Percentiles rank a stretch among this genome's conserved stretches.
Conservation (phyloP, 2,329 filamentous ascomycete species). For the Lasiodiplodia hormozganensis region DNA sequence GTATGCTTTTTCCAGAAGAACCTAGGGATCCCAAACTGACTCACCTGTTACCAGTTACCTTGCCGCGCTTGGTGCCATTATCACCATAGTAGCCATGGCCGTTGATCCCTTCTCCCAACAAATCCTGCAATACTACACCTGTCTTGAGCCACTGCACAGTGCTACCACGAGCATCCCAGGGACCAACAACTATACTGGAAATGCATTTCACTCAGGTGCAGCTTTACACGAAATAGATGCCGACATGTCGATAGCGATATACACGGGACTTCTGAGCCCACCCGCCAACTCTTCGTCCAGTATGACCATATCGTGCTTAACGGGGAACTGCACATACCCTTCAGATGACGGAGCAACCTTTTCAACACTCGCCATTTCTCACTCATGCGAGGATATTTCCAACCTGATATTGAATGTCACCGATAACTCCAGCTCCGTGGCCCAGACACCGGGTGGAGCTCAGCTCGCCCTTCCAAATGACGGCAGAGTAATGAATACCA, state of each 20-base stretch:
- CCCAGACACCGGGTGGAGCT: too few relatives aligned
- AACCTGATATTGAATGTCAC: not conserved
- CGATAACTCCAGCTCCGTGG: too few relatives aligned
- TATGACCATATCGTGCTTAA: not conserved
- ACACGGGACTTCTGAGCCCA: constrained; percentile 8
- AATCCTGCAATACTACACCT: constrained; percentile 9
- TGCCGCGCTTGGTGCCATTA: not conserved
- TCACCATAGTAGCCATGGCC: constrained; percentile 3
- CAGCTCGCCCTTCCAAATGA: too few relatives aligned
- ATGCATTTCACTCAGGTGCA: not conserved
- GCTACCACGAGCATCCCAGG: not conserved
- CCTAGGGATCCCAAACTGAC: not conserved
- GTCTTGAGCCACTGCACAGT: not conserved
- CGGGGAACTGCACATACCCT: constrained; percentile 19
- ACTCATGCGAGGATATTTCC: constrained; percentile 11
- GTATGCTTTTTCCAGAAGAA: not conserved
- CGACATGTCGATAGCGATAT: not conserved
- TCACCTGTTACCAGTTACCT: not conserved
- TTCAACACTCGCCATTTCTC: not conserved
- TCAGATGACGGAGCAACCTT: not conserved
- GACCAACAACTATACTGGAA: not conserved
- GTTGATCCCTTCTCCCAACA: constrained; percentile 13
- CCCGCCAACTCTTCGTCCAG: not conserved
- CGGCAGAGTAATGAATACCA: too few relatives aligned
- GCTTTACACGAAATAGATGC: not conserved